Base-by-base conservation (phyloP, 1,284 basidiomycete species). In the Cryptococcus neoformans region DNA sequence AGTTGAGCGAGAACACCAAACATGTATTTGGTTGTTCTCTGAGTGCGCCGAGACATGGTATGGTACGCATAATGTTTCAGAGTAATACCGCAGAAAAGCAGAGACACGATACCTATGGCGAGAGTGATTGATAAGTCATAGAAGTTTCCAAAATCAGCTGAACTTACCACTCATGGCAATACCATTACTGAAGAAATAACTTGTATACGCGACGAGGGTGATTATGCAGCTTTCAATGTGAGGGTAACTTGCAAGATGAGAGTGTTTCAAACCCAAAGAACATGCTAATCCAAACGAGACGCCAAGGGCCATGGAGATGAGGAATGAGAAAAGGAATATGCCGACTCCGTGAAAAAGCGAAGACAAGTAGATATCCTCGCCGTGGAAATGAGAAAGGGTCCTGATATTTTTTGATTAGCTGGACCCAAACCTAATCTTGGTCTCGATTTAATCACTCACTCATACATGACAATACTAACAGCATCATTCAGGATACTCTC, bases 401-500 rank as follows among this genome's bases (percentile, higher is more conserved):
- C 92, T 93, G 53, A 16, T 46, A 12, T 8, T 16, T n/a, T 17
- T 17, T 7, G 38, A 38, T 12, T 8, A 34, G 49, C 9, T 37
- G 12, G 21, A 17, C 4, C 11, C 40, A 16, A 9, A 34, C 7
- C 17, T 1, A 2, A 28, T 10, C n/a, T 37, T 42, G 17, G 5
- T 40, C n/a, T 14, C 21, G 41, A 7, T 7, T 49, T 34, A 28
- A 38, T 9, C 14, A 38, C 91, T 82, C 73, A 95, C 91, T 99
- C 95, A 78, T 98, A 99, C 91, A 99, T 96, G 79, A 99, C 95
- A 80, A 99, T 99, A 81, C 92, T 93, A 67, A 99, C 95, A 35
- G 95, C 95, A 82, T 99, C 95, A 79, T 99, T 99, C 61, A 99
- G 80, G 60, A 99, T 84, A 74, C 88, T 91, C 78, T 99, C 95